Conservation (phyloP, 495 filamentous ascomycete species). For the Paragyromitra xinjiangensis region DNA sequence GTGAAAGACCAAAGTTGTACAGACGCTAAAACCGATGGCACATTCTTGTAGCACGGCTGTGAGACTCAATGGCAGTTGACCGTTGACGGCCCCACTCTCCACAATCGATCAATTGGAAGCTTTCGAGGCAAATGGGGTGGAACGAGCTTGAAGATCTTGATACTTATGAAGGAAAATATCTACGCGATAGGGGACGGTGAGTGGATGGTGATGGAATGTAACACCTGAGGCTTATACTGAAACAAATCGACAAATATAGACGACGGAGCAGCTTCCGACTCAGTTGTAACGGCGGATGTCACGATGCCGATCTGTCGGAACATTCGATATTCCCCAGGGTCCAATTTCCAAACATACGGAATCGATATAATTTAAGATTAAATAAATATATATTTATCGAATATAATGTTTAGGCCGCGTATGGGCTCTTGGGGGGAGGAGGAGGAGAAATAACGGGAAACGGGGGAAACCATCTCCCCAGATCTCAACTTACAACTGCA, state of each 20-base stretch:
- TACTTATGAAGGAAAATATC: neutral
- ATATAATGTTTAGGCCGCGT: conserved; percentile 9
- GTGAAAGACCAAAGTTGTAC: neutral
- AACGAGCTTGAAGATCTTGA: neutral
- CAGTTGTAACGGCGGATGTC: conserved; percentile 22
- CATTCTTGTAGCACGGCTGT: neutral
- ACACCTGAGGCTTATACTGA: conserved; percentile 25
- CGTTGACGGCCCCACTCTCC: neutral
- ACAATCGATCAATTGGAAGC: neutral
- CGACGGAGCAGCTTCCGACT: conserved; percentile 11
- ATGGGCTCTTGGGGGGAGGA: neutral
- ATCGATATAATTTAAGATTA: conserved; percentile 38
- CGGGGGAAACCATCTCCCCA: neutral
- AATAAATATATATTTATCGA: conserved; percentile 25
- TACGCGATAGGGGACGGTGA: conserved; percentile 5
- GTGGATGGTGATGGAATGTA: conserved; percentile 20
- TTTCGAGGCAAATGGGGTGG: neutral
- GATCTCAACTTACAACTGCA: conserved; percentile 20
- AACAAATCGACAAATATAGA: conserved; percentile 39
- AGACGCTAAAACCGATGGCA: neutral
- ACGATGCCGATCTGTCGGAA: conserved; percentile 28
- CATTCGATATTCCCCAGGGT: conserved; percentile 22
- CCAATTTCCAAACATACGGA: conserved; percentile 35
- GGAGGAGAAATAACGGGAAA: conserved; percentile 3
- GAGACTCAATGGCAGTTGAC: neutral